Evolutionary conservation across 805 yeast species (phyloP).

Genomic region (Clavispora santaluciae): DNA sequence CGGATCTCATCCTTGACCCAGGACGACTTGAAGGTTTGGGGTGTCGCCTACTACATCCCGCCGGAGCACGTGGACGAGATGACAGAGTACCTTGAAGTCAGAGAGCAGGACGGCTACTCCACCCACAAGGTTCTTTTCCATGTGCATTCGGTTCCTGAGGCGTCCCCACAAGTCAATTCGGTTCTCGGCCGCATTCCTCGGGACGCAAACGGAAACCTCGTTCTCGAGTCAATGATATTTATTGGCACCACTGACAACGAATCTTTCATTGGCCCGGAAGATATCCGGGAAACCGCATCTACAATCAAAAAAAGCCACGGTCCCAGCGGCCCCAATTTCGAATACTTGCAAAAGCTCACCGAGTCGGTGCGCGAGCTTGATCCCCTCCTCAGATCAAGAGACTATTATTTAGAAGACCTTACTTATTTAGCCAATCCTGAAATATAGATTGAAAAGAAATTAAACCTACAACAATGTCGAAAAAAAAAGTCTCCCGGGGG

Average conservation of each 20-base stretch:
- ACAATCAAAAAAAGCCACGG: constrained; percentile 58
- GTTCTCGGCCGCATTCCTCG: constrained; percentile 13
- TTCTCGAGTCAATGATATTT: constrained; percentile 60
- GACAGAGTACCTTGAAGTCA: constrained; percentile 61
- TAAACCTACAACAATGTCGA: background rate
- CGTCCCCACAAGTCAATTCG: background rate
- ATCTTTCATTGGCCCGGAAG: constrained; percentile 84
- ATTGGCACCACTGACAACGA: constrained; percentile 79
- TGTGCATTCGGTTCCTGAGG: constrained; percentile 26
- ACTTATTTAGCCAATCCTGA: background rate
- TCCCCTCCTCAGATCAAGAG: constrained; percentile 15
- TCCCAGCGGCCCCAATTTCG: constrained; percentile 77
- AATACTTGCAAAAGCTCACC: constrained; percentile 57
- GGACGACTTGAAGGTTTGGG: constrained; percentile 58
- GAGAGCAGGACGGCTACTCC: constrained; percentile 89
- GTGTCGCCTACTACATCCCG: constrained; percentile 78
- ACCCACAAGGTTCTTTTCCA: constrained; percentile 62
- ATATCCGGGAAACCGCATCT: constrained; percentile 51
- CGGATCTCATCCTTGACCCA: constrained; percentile 20
- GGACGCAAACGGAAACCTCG: constrained; percentile 30
- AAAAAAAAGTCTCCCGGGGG: constrained; percentile 9
- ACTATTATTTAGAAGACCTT: constrained; percentile 34
- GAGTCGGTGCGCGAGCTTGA: constrained; percentile 36
- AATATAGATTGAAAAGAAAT: background rate
- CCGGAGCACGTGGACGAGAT: constrained; percentile 59